Evolutionary conservation across 495 filamentous ascomycete species (phyloP).

Genomic region (Thozetella sp.): DNA sequence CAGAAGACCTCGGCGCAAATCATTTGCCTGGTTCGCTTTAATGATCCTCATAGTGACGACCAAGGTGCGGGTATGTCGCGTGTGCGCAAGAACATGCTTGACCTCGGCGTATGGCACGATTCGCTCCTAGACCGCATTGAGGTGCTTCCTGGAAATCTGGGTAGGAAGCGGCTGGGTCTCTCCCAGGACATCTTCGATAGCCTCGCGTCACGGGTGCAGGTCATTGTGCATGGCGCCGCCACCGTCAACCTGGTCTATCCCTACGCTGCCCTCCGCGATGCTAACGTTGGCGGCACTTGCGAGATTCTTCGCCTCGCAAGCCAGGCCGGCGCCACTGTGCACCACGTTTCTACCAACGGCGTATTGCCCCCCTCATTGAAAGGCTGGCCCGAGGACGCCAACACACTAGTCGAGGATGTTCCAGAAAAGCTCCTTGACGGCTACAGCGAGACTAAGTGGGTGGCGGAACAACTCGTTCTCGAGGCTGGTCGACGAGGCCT

Average conservation of each 20-base stretch:
- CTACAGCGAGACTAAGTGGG: constrained; percentile 70
- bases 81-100: constrained; percentile 63
- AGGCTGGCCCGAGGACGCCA: constrained; percentile 62
- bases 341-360: constrained; percentile 71
- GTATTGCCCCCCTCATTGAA: constrained; percentile 60
- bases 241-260: constrained; percentile 71
- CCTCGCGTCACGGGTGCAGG: constrained; percentile 56
- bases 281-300: constrained; percentile 62
- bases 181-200: constrained; percentile 56
- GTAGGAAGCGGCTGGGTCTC: constrained; percentile 59
- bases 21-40: constrained; percentile 67
- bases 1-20: constrained; percentile 62
- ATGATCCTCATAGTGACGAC: constrained; percentile 55
- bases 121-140: constrained; percentile 70
- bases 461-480: constrained; percentile 66
- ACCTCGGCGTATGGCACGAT: constrained; percentile 67
- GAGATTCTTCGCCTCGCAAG: constrained; percentile 67
- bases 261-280: constrained; percentile 60
- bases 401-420: constrained; percentile 59
- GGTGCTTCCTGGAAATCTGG: constrained; percentile 65
- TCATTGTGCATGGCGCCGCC: constrained; percentile 67
- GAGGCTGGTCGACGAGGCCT: constrained; percentile 61
- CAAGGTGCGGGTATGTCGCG: constrained; percentile 55
- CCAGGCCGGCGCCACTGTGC: constrained; percentile 62
- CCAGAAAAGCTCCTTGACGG: constrained; percentile 61